A percentile compares a stretch with the other conserved stretches of the same genome.
These are phyloP conservation scores for Licmophora abbreviata DNA, from an alignment of 108 stramenopile species.

Conservation along the genomic window DNA sequence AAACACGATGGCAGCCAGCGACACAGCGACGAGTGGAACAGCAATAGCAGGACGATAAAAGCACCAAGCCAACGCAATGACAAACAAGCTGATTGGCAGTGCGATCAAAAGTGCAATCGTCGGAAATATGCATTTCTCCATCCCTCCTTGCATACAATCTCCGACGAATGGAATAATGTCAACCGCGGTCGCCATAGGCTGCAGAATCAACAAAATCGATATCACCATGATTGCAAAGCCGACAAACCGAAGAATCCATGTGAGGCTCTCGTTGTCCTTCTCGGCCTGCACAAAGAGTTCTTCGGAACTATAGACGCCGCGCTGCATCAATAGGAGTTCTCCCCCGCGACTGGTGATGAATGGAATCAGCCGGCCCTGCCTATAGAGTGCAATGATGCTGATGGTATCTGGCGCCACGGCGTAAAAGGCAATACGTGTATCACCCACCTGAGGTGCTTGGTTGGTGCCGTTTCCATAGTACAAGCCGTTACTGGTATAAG, in stretches of 20 bases:
- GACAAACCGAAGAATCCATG: slow-evolving; percentile 22
- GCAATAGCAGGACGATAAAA: slow-evolving; percentile 14
- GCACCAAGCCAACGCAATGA: slow-evolving; percentile 22
- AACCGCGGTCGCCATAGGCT: slow-evolving; percentile 19
- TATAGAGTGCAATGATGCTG: slow-evolving; percentile 22
- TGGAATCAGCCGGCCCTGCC: slow-evolving; percentile 6
- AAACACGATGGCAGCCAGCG: neutral
- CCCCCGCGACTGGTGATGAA: slow-evolving; percentile 15
- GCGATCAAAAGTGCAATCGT: slow-evolving; percentile 14
- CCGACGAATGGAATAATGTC: slow-evolving; percentile 30
- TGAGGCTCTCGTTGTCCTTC: slow-evolving; percentile 4
- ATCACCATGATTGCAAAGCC: slow-evolving; percentile 22
- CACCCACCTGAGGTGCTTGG: slow-evolving; percentile 13
- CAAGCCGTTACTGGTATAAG: neutral
- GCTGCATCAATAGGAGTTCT: slow-evolving; percentile 12
- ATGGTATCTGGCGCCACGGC: slow-evolving; percentile 12
- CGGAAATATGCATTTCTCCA: slow-evolving; percentile 11
- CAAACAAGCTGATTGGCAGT: slow-evolving; percentile 6
- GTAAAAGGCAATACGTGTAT: slow-evolving; percentile 17
- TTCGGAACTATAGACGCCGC: slow-evolving; percentile 5
- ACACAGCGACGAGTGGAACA: neutral
- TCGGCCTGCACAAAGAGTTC: slow-evolving; percentile 27
- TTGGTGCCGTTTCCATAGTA: neutral
- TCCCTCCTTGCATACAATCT: slow-evolving; percentile 12
- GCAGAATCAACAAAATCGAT: slow-evolving; percentile 11